Base-by-base conservation (phyloP, 192 early-diverging fungal genomes). In the Umbelopsis isabellina region DNA sequence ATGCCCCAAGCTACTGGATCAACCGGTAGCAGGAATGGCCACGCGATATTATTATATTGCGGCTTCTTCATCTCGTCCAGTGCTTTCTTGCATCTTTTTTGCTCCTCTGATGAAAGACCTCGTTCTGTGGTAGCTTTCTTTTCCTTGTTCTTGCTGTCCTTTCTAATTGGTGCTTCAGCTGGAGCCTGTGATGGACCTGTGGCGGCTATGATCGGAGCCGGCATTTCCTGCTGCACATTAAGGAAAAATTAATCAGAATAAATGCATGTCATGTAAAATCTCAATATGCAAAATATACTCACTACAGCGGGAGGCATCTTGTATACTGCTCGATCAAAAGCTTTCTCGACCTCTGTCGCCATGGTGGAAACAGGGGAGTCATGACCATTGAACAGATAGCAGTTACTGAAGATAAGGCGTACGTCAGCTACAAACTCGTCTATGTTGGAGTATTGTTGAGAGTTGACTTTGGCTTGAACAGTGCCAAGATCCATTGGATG, bases 1-100 rank as follows among this genome's bases (percentile, higher is more conserved):
- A 96, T 91, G 49, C 85, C 83, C 75, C 95, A 85, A 2, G 86
- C 85, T 18, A 89, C 84, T 18, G 89, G 90, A 72, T 98, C 95
- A 44, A 99, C 96, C 0, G 97, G 95, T 61, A 84, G 79, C 49
- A 88, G 72, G 69, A 94, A 94, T 35, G 90, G 89, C 76, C 71
- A 73, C 16, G 45, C 72, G 4, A 68, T 25, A 4, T 27, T 33
- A 6, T 37, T 20, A 51, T 77, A 46, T 23, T 72, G 68, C 9
- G 25, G 25, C 8, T 73, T 72, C n/a, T 70, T 69, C 67, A 77
- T 47, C 41, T 77, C 76, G 18, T 70, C 69, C 10, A 77, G 15
- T 13, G 67, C 48, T 1, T 49, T 20, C 22, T 65, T 46, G 48
- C 76, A 77, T 48, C 71, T 48, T 44, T 77, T 72, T 13, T 48